phyloP scores from a whole-genome alignment of 148 eudicot genomes.

The Rhododendron simsii region DNA sequence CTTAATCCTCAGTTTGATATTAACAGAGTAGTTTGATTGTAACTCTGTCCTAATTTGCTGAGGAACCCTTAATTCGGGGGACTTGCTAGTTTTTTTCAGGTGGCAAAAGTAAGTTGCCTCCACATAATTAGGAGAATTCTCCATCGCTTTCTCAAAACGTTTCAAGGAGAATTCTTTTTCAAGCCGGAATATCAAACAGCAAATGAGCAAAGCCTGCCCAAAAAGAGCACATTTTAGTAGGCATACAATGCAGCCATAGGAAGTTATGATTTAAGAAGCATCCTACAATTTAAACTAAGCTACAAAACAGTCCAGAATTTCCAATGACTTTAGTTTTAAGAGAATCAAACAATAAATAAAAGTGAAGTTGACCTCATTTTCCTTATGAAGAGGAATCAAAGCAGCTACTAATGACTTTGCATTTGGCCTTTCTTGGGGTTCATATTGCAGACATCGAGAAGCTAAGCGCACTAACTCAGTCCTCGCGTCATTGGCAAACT shows the following conservation, averaged over 20 bases:
- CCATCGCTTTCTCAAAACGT: no score
- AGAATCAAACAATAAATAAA: background rate
- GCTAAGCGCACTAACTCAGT: slow-evolving; percentile 62
- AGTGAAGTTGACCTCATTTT: slow-evolving; percentile 48
- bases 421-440: slow-evolving; percentile 65
- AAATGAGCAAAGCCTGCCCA: background rate
- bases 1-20: no score
- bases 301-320: background rate
- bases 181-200: background rate
- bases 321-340: background rate
- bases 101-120: no score
- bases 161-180: no score
- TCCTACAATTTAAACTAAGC: background rate
- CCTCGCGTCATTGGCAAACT: slow-evolving; percentile 52
- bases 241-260: background rate
- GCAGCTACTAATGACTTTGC: slow-evolving; percentile 52
- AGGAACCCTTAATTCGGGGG: no score
- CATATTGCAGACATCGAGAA: slow-evolving; percentile 64
- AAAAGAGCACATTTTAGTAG: background rate
- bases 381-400: slow-evolving; percentile 60
- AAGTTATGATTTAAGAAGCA: background rate
- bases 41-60: no score
- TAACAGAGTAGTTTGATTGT: no score
- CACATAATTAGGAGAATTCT: no score
- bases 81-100: no score